phyloP scores from a whole-genome alignment of 1,284 basidiomycete genomes.

The Heterobasidion occidentale region DNA sequence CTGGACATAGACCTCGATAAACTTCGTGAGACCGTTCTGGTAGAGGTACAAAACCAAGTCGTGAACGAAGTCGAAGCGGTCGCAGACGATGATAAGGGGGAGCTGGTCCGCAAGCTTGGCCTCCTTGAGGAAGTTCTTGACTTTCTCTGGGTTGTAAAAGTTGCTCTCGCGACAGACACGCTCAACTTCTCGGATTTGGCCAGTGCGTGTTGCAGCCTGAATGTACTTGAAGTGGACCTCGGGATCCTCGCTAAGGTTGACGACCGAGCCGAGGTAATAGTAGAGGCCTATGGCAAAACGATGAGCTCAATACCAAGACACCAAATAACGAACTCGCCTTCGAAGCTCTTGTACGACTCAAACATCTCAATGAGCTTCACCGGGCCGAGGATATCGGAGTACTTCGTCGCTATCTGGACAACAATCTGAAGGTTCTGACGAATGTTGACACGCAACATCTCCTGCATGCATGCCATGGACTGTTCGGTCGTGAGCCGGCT shows the following conservation, averaged over 20 bases:
- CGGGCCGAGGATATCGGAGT: constrained; percentile 96
- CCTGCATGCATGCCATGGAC: constrained; percentile 92
- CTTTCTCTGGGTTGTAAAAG: constrained; percentile 98
- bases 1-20: constrained; percentile 99
- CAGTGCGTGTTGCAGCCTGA: constrained; percentile 96
- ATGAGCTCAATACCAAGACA: background rate
- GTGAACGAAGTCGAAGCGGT: constrained; percentile 99
- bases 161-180: constrained; percentile 98
- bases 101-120: constrained; percentile 96
- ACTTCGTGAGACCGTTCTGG: constrained; percentile 94
- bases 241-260: constrained; percentile 93
- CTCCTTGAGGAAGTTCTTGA: constrained; percentile 99
- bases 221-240: constrained; percentile 99
- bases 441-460: constrained; percentile 97
- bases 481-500: constrained; percentile 98
- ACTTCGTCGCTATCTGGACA: constrained; percentile 98
- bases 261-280: constrained; percentile 96
- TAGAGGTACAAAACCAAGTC: constrained; percentile 98
- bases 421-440: constrained; percentile 97
- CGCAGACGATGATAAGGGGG: constrained; percentile 99
- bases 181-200: constrained; percentile 98
- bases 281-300: constrained; percentile 64
- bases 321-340: constrained; percentile 42
- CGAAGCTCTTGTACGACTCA: constrained; percentile 96
- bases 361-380: constrained; percentile 99